Evolutionary conservation across 768 basidiomycete genomes (phyloP).

Genomic region (Termitomyces sp.): DNA sequence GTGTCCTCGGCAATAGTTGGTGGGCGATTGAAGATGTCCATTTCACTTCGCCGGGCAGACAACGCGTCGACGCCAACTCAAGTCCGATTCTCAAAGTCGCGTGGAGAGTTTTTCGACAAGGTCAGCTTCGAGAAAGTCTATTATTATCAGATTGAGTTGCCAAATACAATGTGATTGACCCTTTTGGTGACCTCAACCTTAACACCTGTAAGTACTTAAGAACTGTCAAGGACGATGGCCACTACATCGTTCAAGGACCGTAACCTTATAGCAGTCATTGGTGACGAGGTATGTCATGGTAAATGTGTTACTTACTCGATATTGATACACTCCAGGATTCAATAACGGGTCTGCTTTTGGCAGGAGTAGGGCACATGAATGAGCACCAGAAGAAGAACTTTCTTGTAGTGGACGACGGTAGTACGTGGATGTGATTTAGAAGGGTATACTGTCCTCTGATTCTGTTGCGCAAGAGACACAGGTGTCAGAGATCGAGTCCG

Average conservation of each 20-base stretch:
- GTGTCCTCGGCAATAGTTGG: slow-evolving; percentile 87
- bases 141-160: slow-evolving; percentile 5
- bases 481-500: slow-evolving; percentile 82
- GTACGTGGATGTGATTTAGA: slow-evolving; percentile 46
- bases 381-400: slow-evolving; percentile 97
- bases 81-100: background rate
- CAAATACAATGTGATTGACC: slow-evolving; percentile 7
- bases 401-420: slow-evolving; percentile 90
- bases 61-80: background rate
- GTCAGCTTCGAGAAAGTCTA: background rate
- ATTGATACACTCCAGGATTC: slow-evolving; percentile 66
- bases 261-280: slow-evolving; percentile 90
- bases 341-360: slow-evolving; percentile 91
- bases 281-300: slow-evolving; percentile 74
- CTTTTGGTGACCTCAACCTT: background rate
- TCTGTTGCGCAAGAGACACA: slow-evolving; percentile 70
- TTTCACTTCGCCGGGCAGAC: slow-evolving; percentile 13
- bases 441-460: background rate
- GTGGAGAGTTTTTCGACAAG: background rate
- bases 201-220: background rate
- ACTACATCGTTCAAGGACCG: slow-evolving; percentile 70
- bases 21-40: slow-evolving; percentile 71
- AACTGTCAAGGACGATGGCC: slow-evolving; percentile 9
- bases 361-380: slow-evolving; percentile 91
- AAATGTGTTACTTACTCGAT: slow-evolving; percentile 3